Evolutionary conservation across 345 rosid species (phyloP).

Genomic region (Geranium rotundifolium): DNA sequence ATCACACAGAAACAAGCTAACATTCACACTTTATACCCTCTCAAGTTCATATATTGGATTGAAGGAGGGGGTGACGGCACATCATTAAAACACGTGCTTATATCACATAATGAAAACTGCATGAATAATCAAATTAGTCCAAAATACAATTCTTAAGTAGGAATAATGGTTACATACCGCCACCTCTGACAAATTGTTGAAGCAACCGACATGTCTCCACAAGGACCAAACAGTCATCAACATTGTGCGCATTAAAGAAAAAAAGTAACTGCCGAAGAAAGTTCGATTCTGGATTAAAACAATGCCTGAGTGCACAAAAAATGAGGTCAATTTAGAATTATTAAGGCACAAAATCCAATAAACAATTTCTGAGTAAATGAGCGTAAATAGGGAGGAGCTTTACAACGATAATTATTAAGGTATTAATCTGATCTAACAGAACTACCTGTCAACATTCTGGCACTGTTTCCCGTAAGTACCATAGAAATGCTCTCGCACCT

Average conservation of each 20-base stretch:
- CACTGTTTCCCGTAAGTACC: constrained; percentile 47
- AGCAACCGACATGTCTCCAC: constrained; percentile 60
- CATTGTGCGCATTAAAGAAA: constrained; percentile 53
- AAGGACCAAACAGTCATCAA: constrained; percentile 45
- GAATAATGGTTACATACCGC: constrained; percentile 26
- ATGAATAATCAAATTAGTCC: background rate
- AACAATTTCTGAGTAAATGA: background rate
- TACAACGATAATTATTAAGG: background rate
- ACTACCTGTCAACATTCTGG: constrained; percentile 71
- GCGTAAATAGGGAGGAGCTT: background rate
- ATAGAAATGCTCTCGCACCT: constrained; percentile 57
- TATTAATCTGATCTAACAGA: background rate
- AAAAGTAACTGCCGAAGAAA: constrained; percentile 71
- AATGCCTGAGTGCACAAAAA: constrained; percentile 36
- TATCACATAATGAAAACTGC: background rate
- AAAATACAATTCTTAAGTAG: background rate
- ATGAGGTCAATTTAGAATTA: no score
- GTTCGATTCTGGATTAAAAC: constrained; percentile 74
- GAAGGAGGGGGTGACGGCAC: background rate
- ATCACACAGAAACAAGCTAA: background rate
- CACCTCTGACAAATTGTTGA: constrained; percentile 33
- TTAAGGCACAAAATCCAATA: no score
- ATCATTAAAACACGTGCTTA: background rate
- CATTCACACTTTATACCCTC: background rate
- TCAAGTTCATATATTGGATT: background rate